Evolutionary conservation across 1,139 yeast species (phyloP).

Genomic region (Geotrichum phurueaensis): DNA sequence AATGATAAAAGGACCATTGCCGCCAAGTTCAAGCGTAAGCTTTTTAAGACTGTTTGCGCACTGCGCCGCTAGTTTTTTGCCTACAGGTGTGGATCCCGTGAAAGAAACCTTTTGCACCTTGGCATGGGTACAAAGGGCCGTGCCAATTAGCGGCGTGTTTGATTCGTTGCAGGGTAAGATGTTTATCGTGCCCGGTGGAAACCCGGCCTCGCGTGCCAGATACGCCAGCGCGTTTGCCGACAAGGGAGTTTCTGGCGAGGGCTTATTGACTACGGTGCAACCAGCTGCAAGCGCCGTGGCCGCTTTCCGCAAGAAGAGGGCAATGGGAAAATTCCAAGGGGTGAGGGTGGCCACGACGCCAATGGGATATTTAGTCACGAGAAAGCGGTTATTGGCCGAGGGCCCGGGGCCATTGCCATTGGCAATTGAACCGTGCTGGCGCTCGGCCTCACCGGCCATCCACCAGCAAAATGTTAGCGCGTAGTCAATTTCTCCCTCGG

Average conservation of each 20-base stretch:
- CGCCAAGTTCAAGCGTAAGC: slow-evolving; percentile 80
- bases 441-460: slow-evolving; percentile 41
- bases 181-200: slow-evolving; percentile 76
- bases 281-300: slow-evolving; percentile 82
- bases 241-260: slow-evolving; percentile 77
- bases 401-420: slow-evolving; percentile 63
- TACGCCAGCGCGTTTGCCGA: slow-evolving; percentile 61
- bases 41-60: slow-evolving; percentile 42
- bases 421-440: slow-evolving; percentile 48
- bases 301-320: slow-evolving; percentile 77
- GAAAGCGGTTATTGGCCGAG: slow-evolving; percentile 48
- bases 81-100: slow-evolving; percentile 77
- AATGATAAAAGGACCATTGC: slow-evolving; percentile 77
- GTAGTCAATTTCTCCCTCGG: slow-evolving; percentile 36
- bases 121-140: slow-evolving; percentile 62
- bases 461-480: slow-evolving; percentile 39
- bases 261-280: slow-evolving; percentile 68
- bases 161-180: slow-evolving; percentile 68
- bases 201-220: slow-evolving; percentile 60
- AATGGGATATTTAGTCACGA: slow-evolving; percentile 49
- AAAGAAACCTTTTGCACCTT: slow-evolving; percentile 70
- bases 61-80: slow-evolving; percentile 60
- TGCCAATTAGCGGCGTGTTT: slow-evolving; percentile 61
- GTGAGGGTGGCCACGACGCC: slow-evolving; percentile 77
- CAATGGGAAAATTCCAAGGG: slow-evolving; percentile 83